Base-by-base conservation (phyloP, 805 yeast genomes). In the Saturnispora quitensis region DNA sequence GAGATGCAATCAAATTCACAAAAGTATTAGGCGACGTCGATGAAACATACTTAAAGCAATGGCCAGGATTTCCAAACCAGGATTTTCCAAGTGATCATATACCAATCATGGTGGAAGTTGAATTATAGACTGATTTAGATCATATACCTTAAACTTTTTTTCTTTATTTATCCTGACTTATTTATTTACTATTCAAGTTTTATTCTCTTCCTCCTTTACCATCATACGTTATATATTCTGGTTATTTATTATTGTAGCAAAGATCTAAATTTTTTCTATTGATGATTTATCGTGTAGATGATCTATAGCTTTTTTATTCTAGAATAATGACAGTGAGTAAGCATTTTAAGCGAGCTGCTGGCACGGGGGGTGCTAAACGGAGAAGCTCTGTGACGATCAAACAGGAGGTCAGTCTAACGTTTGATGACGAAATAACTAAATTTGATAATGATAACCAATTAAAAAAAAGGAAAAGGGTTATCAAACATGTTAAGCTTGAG, bases 1-100 rank as follows among this genome's bases (percentile, higher is more conserved):
- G 63, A 10, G 55, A 57, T 18, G 72, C 70, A 44, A 61, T 80
- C 24, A 60, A 64, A 44, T 64, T 76, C 20, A 59, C 70, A 1
- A 70, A 71, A 49, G 73, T 77, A n/a, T 63, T 81, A n/a, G 76
- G 81, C n/a, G 81, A 79, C 17, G 67, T 76, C 13, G 72, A 73
- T 45, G 55, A 60, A 0, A 50, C 57, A 0, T 73, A 74, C 53
- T 50, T 68, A 15, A 50, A 60, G 6, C 53, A 60, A 0, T 68
- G 68, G 10, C 53, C 53, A 9, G 69, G 84, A 0, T 70, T 80
- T 47, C 87, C 86, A 0, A 81, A 81, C 55, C 66, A 62, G 42
- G 74, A 74, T 18, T 81, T 77, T 55, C 86, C 87, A 4, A 81
- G 82, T 49, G 83, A 79, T 51, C 69, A 65, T 50, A 54, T 64